Conservation (phyloP, 352 stramenopile species). For the Pythium rishiriense region DNA sequence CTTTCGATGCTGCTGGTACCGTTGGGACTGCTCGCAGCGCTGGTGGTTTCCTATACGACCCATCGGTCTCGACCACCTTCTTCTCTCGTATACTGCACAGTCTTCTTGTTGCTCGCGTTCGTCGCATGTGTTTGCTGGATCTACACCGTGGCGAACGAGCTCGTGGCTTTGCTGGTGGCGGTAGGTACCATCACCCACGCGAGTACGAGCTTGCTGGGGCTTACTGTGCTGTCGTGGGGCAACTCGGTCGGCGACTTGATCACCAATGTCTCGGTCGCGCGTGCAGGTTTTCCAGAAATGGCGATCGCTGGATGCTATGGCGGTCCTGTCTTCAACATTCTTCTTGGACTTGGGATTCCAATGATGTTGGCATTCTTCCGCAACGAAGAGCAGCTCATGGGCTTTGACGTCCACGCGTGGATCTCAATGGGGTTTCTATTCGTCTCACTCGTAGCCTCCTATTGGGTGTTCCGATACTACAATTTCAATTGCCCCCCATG, state of each 20-base stretch:
- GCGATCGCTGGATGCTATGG: constrained; percentile 84
- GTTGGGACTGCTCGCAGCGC: constrained; percentile 37
- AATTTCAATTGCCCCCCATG: constrained; percentile 61
- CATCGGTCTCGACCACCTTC: constrained; percentile 61
- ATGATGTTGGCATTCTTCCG: constrained; percentile 62
- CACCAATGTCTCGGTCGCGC: constrained; percentile 82
- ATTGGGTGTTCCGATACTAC: constrained; percentile 53
- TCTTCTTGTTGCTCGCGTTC: constrained; percentile 76
- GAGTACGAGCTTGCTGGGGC: constrained; percentile 71
- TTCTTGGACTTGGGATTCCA: constrained; percentile 75
- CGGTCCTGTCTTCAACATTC: constrained; percentile 82
- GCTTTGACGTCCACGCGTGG: constrained; percentile 65
- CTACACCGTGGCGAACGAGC: constrained; percentile 86
- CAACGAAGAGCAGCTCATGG: constrained; percentile 41
- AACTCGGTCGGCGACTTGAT: constrained; percentile 85
- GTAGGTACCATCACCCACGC: constrained; percentile 74
- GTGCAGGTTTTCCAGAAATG: constrained; percentile 81
- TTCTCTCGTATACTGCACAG: constrained; percentile 41
- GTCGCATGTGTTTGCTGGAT: constrained; percentile 91
- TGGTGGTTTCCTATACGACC: constrained; percentile 67
- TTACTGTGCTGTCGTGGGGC: constrained; percentile 83
- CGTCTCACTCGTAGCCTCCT: constrained; percentile 50
- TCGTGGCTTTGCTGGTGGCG: constrained; percentile 80
- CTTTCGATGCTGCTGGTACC: constrained; percentile 42
- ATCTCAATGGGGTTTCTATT: constrained; percentile 77